phyloP scores from a whole-genome alignment of 305 asterid genomes.

The Solanum hybrid region DNA sequence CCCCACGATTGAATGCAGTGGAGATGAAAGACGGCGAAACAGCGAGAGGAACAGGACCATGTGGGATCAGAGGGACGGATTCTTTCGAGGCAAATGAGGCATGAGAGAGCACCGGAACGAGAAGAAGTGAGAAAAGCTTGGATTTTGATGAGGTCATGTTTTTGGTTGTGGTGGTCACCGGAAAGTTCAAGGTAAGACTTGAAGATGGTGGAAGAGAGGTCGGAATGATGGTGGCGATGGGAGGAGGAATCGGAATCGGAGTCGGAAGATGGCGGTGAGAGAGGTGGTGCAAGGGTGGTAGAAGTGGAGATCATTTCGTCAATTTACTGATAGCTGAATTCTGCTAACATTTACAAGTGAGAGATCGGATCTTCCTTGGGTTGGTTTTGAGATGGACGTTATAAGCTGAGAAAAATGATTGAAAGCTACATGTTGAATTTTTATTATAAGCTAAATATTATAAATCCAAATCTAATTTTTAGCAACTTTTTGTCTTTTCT shows the following conservation, averaged over 20 bases:
- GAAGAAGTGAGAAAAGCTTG: conserved; percentile 90
- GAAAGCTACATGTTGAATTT: not conserved
- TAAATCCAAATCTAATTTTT: not conserved
- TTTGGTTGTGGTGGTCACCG: conserved; percentile 21
- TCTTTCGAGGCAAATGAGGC: conserved; percentile 93
- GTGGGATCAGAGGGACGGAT: conserved; percentile 76
- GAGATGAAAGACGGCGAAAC: conserved; percentile 89
- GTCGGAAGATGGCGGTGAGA: conserved; percentile 36
- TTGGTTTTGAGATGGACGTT: not conserved
- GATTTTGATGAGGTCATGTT: conserved; percentile 74
- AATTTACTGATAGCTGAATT: not conserved
- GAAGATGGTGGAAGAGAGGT: conserved; percentile 75
- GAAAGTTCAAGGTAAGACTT: conserved; percentile 67
- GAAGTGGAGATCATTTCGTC: conserved; percentile 29
- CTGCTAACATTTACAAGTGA: not conserved
- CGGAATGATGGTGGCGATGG: conserved; percentile 37
- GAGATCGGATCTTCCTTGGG: not conserved
- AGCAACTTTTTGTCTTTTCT: not conserved
- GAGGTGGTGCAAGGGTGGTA: conserved; percentile 21
- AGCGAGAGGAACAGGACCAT: conserved; percentile 83
- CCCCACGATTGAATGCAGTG: conserved; percentile 93
- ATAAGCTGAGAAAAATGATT: not conserved
- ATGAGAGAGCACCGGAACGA: conserved; percentile 79
- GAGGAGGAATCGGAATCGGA: conserved; percentile 56
- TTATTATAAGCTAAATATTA: not conserved